Base-by-base conservation (phyloP, 768 basidiomycete genomes). In the Tricholoma bakamatsutake region DNA sequence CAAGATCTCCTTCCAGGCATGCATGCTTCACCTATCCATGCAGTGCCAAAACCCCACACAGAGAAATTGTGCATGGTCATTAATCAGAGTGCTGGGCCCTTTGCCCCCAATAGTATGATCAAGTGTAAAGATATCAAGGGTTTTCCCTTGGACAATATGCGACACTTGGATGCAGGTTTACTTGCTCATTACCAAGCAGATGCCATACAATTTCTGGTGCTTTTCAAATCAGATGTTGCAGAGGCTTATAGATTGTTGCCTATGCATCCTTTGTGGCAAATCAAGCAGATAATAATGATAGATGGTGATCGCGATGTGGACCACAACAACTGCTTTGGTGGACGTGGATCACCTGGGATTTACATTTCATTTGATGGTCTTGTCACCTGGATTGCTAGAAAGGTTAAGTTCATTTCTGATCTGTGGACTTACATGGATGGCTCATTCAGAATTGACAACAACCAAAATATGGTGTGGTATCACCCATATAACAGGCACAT, bases 1-100 rank as follows among this genome's bases (percentile, higher is more conserved):
- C 27, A 52, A 3, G 57, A 72, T 2, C 66, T 77, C 1, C 61
- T 76, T 0, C 77, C 73, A 0, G 76, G 77, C 0, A 80, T 81
- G 78, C 69, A n/a, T n/a, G n/a, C n/a, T n/a, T n/a, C n/a, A n/a
- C n/a, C n/a, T n/a, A n/a, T n/a, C n/a, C n/a, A n/a, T 35, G 69
- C 68, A 0, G 70, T 80, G 0, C 77, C 75, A 0, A 76, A 76
- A 34, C 60, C 65, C 0, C 46, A 57, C 0, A 65, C 73, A 0
- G 60, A 61, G n/a, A 73, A 77, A 27, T 57, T 74, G 2, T 58
- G 70, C 0, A 64, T 80, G 0, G 62, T 81, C 8, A 68, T 63
- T 8, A 64, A 81, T 54, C 78, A 79, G 9, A 71, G 66, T 43
- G 63, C 67, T 0, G 75, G 74, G 0, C 34, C 54, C 0, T 70